Base-by-base conservation (phyloP, 805 yeast genomes). In the Candida broadrunensis region DNA sequence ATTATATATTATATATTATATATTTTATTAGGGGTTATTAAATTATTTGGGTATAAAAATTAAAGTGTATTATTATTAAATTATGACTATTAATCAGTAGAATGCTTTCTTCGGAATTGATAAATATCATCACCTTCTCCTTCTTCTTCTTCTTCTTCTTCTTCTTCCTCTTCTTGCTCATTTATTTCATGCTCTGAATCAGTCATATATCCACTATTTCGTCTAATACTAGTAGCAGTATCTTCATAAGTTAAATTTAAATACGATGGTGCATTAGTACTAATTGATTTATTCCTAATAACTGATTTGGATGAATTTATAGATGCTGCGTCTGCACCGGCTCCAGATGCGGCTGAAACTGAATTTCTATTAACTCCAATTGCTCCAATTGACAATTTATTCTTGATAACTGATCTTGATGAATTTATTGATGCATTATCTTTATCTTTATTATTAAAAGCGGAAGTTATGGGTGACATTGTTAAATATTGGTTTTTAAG, bases 351-450 rank as follows among this genome's bases (percentile, higher is more conserved):
- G 13, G 8, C 5, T 7, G 6, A 21, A 14, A n/a, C 6, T 5
- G 12, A 4, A 14, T 15, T 29, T 14, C 8, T 5, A 5, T 29
- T n/a, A 5, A 6, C 14, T n/a, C 5, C 3, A 29, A 3, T 39
- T 12, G 16, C 36, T 24, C 32, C 37, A 11, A 49, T 17, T 9
- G 57, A 44, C 19, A 54, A 38, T 37, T 42, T 50, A 26, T 41
- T 49, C 37, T 47, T 39, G 11, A 53, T 42, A 1, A 53, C 50
- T 2, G 57, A 52, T 12, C 38, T 37, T 15, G 44, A 36, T 31
- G 51, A 43, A 34, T 48, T 44, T 3, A 37, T 29, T n/a, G 36
- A 25, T 15, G 38, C 38, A 20, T 17, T 26, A 11, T 25, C 29
- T 5, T 5, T 8, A 13, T 13, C 29, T 9, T 13, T 13, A n/a